Evolutionary conservation across 2,329 filamentous ascomycete species (phyloP).

Genomic region (Xylariaceae sp.): DNA sequence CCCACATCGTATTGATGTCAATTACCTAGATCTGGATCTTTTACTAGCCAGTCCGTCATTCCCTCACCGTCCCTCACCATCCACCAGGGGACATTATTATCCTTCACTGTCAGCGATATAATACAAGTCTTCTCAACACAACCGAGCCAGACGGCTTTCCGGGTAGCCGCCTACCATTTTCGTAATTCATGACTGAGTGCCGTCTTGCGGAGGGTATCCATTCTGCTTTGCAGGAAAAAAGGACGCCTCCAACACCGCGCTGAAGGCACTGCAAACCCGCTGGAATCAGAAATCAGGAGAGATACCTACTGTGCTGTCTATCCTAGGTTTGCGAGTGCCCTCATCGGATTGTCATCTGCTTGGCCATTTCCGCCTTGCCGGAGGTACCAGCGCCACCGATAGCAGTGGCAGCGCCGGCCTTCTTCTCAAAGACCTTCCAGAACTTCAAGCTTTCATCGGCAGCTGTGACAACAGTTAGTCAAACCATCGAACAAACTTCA

Average conservation of each 20-base stretch:
- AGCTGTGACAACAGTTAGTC: conserved; percentile 40
- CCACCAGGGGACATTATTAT: background rate
- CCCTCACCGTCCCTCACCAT: too few species aligned
- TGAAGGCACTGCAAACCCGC: conserved; percentile 19
- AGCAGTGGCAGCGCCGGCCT: conserved; percentile 65
- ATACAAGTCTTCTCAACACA: conserved; percentile 8
- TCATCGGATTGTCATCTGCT: conserved; percentile 92
- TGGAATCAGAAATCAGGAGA: conserved; percentile 20
- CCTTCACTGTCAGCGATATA: too few species aligned
- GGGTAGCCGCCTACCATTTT: too few species aligned
- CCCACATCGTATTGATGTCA: conserved; percentile 10
- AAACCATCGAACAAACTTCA: conserved; percentile 4
- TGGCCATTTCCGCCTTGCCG: conserved; percentile 76
- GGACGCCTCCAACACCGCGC: conserved; percentile 21
- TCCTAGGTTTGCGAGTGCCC: conserved; percentile 11
- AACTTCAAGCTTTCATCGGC: conserved; percentile 98
- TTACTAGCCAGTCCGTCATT: conserved; percentile 1
- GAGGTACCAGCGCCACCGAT: conserved; percentile 60
- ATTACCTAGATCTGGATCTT: conserved; percentile 12
- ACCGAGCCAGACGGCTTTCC: too few species aligned
- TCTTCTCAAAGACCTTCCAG: conserved; percentile 99
- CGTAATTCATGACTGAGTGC: conserved; percentile 20
- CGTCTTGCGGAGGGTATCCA: conserved; percentile 12
- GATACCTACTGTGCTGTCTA: conserved; percentile 25
- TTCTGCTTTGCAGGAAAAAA: conserved; percentile 10